These are phyloP conservation scores for Talaromyces piceae DNA, from an alignment of 2,329 filamentous ascomycete genomes.

Conservation along the genomic window DNA sequence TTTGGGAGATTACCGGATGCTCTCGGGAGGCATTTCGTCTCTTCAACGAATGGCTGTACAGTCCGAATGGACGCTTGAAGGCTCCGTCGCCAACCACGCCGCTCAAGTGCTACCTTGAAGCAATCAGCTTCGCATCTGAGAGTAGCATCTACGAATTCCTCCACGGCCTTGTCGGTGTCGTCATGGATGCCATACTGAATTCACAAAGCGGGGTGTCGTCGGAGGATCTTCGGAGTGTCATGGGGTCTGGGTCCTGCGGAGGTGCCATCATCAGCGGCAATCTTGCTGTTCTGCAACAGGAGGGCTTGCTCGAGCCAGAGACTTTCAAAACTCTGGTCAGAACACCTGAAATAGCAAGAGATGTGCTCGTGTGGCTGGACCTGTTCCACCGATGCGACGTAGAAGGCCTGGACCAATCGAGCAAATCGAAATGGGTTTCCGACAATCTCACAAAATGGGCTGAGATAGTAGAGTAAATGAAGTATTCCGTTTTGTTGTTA, in stretches of 20 bases:
- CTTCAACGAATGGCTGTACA: conserved; percentile 8
- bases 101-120: conserved; percentile 1
- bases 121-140: neutral
- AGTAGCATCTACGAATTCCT: neutral
- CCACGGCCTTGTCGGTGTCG: neutral
- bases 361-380: neutral
- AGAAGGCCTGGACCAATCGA: neutral
- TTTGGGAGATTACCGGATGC: conserved; percentile 6
- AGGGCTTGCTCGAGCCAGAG: neutral
- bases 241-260: neutral
- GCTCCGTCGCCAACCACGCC: neutral
- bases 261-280: conserved; percentile 5
- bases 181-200: neutral
- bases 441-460: neutral
- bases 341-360: neutral
- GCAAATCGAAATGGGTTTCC: neutral
- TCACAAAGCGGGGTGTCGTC: neutral
- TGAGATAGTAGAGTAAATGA: neutral
- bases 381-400: neutral
- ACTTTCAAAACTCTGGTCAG: neutral
- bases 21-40: conserved; percentile 2
- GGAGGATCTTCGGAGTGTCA: neutral
- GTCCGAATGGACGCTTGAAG: neutral
- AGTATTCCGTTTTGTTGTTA: neutral
- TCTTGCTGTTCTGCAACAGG: neutral